Evolutionary conservation across 148 eudicot genomes (phyloP).

Genomic region (Drosera capensis): DNA sequence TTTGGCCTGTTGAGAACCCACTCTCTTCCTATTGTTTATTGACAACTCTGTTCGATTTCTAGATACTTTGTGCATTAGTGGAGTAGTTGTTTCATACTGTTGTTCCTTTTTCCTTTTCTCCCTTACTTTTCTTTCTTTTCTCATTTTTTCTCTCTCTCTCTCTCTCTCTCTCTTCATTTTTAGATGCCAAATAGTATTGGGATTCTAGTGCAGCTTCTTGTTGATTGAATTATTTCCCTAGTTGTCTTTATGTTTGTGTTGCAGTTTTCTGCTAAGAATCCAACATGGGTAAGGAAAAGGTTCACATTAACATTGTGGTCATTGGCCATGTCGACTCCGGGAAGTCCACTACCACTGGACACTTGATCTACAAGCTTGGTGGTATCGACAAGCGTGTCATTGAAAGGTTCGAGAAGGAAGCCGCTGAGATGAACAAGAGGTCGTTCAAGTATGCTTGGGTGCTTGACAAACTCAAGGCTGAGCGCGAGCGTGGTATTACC

Average conservation of each 20-base stretch:
- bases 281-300: conserved; percentile 14
- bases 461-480: conserved; percentile 35
- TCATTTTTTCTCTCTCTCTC: too few relatives aligned
- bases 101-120: too few relatives aligned
- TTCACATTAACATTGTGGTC: conserved; percentile 14
- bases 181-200: background rate
- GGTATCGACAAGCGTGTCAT: conserved; percentile 44
- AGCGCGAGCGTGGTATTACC: conserved; percentile 37
- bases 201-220: background rate
- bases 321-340: conserved; percentile 15
- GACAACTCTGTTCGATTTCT: too few relatives aligned
- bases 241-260: background rate
- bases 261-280: background rate
- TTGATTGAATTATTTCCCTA: background rate
- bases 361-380: conserved; percentile 36
- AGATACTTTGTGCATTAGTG: too few relatives aligned
- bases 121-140: too few relatives aligned
- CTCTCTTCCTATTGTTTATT: too few relatives aligned
- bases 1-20: too few relatives aligned
- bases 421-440: conserved; percentile 39
- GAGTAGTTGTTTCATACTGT: too few relatives aligned
- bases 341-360: conserved; percentile 31
- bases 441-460: conserved; percentile 42
- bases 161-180: too few relatives aligned
- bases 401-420: conserved; percentile 36